Evolutionary conservation across 176 grass and related monocot genomes (phyloP).

Genomic region (Oryza australiensis): DNA sequence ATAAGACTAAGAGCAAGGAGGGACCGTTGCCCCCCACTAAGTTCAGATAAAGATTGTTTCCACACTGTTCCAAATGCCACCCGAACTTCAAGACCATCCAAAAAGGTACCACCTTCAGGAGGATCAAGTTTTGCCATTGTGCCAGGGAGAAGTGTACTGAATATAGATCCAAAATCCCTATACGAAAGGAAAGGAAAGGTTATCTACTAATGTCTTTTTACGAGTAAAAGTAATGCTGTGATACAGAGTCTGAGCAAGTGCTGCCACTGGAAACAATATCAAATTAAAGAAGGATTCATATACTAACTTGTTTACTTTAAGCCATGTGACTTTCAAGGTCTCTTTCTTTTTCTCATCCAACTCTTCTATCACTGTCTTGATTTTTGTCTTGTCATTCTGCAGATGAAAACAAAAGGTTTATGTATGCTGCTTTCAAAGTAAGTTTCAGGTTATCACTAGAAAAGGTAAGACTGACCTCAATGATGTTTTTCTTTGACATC

Average conservation of each 20-base stretch:
- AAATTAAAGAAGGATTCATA: slow-evolving; percentile 24
- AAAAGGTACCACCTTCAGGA: slow-evolving; percentile 83
- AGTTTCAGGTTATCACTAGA: slow-evolving; percentile 20
- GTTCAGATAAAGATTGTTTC: slow-evolving; percentile 97
- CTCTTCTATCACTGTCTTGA: slow-evolving; percentile 89
- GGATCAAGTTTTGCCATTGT: slow-evolving; percentile 98
- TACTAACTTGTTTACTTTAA: slow-evolving; percentile 97
- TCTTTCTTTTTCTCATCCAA: slow-evolving; percentile 98
- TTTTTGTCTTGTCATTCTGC: slow-evolving; percentile 96
- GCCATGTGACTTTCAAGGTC: slow-evolving; percentile 92
- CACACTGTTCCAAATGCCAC: slow-evolving; percentile 95
- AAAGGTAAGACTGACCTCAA: slow-evolving; percentile 55
- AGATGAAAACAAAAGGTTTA: slow-evolving; percentile 25
- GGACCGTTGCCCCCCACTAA: slow-evolving; percentile 95
- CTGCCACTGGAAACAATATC: slow-evolving; percentile 27
- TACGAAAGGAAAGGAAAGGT: slow-evolving; percentile 25
- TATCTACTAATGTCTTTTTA: slow-evolving; percentile 25
- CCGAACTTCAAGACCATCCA: slow-evolving; percentile 98
- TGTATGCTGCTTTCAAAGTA: slow-evolving; percentile 5
- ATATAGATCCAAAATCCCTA: slow-evolving; percentile 99
- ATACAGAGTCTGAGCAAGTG: slow-evolving; percentile 14
- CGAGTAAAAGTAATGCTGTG: neutral
- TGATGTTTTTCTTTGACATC: slow-evolving; percentile 92
- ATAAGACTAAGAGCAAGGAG: slow-evolving; percentile 98
- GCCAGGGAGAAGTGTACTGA: slow-evolving; percentile 88